Evolutionary conservation across 305 asterid species (phyloP), one percentile per base, ranked within the genome.

Genomic region (Fraxinus nigra): DNA sequence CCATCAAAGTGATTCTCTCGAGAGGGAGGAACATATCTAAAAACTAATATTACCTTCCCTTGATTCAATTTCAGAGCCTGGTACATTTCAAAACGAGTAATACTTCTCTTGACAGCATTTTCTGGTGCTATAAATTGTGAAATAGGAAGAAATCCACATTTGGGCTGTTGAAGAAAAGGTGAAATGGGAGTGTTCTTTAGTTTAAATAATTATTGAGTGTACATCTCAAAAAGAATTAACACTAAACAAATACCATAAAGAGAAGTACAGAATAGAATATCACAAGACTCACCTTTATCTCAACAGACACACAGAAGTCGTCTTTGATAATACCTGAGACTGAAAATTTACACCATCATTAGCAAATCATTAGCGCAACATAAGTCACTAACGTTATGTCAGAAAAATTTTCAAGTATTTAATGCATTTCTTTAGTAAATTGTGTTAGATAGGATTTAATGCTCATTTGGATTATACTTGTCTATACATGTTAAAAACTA

Each of bases 71-170:
- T 93, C 80, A 96, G 87, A 81, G 91, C 92, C 87, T 96, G 98
- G 88, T 93, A 95, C 99, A 94, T 93, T 85, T 83, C 87, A 83
- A 96, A 96, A 81, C 99, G 98, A 81, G 92, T 74, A 35, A 86
- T 77, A 28, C 90, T 91, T 86, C 80, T 92, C 89, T 96, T 93
- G 14, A 94, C 84, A 3, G 89, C 93, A 86, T 90, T 93, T 81
- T 85, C 90, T 87, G 91, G 91, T 4, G 88, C 87, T 56, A 95
- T 92, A 84, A 90, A 96, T 86, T 94, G 90, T 24, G 98, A 92
- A 75, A 54, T 80, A 3, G 99, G 97, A 87, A 96, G 94, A 83
- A 93, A 92, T 82, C 99, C 98, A 79, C 95, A 87, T 86, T 96
- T 94, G 77, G 99, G 99, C 98, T 96, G 93, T 88, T 56, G 83